Conservation (phyloP, 495 filamentous ascomycete genomes). For the Letharia lupina region DNA sequence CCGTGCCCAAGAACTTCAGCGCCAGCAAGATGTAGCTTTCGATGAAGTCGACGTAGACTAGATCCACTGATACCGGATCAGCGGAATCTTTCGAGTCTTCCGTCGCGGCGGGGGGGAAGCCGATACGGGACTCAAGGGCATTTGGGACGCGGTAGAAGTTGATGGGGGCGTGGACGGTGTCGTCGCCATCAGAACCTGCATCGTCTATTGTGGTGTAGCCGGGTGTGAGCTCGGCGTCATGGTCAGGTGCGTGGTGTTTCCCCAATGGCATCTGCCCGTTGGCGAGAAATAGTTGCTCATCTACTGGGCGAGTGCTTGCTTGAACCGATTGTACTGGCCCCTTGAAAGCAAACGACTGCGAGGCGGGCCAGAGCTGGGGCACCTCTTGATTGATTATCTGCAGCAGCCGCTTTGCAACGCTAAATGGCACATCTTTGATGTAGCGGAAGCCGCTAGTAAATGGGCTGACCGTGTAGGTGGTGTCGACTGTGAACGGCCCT, state of each 20-base stretch:
- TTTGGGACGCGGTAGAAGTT: conserved; percentile 73
- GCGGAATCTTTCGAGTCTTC: neutral
- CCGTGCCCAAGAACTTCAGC: conserved; percentile 51
- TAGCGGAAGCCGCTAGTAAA: conserved; percentile 76
- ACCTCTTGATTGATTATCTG: conserved; percentile 65
- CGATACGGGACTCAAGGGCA: conserved; percentile 60
- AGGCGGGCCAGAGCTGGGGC: conserved; percentile 41
- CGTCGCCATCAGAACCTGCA: conserved; percentile 78
- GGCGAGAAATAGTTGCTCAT: neutral
- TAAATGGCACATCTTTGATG: conserved; percentile 70
- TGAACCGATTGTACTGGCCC: neutral
- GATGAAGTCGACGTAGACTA: conserved; percentile 89
- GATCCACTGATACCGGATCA: conserved; percentile 61
- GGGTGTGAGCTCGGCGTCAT: conserved; percentile 42
- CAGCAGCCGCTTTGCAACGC: conserved; percentile 59
- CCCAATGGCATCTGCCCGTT: conserved; percentile 27
- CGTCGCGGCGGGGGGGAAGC: conserved; percentile 34
- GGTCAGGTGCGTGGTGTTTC: neutral
- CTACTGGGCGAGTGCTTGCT: no score
- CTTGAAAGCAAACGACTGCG: conserved; percentile 6
- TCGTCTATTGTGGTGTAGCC: conserved; percentile 91
- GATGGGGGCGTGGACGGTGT: conserved; percentile 72
- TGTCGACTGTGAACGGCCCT: conserved; percentile 80
- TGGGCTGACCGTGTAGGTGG: conserved; percentile 75
- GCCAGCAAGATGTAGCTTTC: conserved; percentile 68